phyloP scores from a whole-genome alignment of 2,329 filamentous ascomycete genomes.

The Didymella keratinophila region DNA sequence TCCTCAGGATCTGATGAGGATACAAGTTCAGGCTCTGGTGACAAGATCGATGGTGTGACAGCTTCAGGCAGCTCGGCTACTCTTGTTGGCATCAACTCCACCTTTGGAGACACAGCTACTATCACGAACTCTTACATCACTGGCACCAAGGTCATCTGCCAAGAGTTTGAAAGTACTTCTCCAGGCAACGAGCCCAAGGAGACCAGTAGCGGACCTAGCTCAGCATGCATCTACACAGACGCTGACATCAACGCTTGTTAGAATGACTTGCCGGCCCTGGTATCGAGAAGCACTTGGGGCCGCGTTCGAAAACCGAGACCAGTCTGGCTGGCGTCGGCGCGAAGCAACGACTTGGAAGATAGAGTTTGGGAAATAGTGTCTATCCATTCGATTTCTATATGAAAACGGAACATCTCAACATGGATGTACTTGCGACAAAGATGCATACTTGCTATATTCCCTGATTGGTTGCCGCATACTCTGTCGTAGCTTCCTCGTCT shows the following conservation, averaged over 20 bases:
- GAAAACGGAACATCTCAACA: no score
- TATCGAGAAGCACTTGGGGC: neutral
- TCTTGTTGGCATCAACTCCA: slow-evolving; percentile 58
- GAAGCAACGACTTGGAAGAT: no score
- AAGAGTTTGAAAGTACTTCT: slow-evolving; percentile 34
- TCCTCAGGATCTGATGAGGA: neutral
- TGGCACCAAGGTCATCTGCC: slow-evolving; percentile 28
- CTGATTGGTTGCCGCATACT: no score
- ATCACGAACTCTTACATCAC: slow-evolving; percentile 37
- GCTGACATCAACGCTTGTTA: slow-evolving; percentile 33
- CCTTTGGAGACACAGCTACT: slow-evolving; percentile 58
- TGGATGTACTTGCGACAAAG: no score
- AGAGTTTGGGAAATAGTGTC: no score
- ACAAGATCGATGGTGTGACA: slow-evolving; percentile 32
- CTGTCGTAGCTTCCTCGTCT: neutral
- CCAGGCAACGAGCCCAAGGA: slow-evolving; percentile 29
- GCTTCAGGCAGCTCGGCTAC: slow-evolving; percentile 5
- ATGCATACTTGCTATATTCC: no score
- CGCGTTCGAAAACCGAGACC: no score
- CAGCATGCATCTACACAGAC: slow-evolving; percentile 33
- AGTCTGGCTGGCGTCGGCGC: no score
- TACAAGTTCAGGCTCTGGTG: neutral
- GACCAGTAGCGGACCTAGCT: slow-evolving; percentile 25
- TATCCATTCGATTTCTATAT: no score
- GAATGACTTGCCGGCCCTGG: no score